A percentile compares a stretch with the other conserved stretches of the same genome.
Conservation (phyloP, 2,329 filamentous ascomycete species). For the Monilinia polystroma region DNA sequence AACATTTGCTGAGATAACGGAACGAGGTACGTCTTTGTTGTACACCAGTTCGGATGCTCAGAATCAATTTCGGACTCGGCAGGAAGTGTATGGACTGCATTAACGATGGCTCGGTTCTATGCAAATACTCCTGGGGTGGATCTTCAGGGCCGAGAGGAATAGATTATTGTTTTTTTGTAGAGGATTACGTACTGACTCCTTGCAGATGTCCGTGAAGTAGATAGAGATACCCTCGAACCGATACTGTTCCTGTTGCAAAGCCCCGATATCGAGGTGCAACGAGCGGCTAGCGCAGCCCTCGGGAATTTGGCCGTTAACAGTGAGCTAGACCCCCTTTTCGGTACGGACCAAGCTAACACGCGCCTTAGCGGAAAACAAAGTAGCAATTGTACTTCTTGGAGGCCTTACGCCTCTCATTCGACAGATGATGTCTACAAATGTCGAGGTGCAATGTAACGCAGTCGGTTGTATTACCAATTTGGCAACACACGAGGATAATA, state of each 20-base stretch:
- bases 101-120: not conserved
- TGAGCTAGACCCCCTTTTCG: slow-evolving; percentile 48
- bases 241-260: slow-evolving; percentile 95
- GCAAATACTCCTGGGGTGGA: not conserved
- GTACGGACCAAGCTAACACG: slow-evolving; percentile 44
- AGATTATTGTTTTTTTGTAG: not conserved
- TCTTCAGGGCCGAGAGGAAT: not conserved
- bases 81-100: not conserved
- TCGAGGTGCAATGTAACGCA: slow-evolving; percentile 98
- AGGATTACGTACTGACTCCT: slow-evolving; percentile 27
- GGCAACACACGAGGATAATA: slow-evolving; percentile 98
- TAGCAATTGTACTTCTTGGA: slow-evolving; percentile 88
- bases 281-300: slow-evolving; percentile 91
- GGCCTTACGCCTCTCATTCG: slow-evolving; percentile 89
- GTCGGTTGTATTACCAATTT: slow-evolving; percentile 98
- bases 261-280: slow-evolving; percentile 93
- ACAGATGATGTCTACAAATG: slow-evolving; percentile 97
- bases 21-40: slow-evolving; percentile 68
- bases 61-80: not conserved
- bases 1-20: slow-evolving; percentile 98
- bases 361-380: slow-evolving; percentile 88
- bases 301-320: slow-evolving; percentile 97
- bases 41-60: not conserved
- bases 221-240: slow-evolving; percentile 89
- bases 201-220: slow-evolving; percentile 92